A percentile compares a stretch with the other conserved stretches of the same genome.
Evolutionary conservation across 2,329 filamentous ascomycete genomes (phyloP).

Genomic region (Aspergillus sp.): DNA sequence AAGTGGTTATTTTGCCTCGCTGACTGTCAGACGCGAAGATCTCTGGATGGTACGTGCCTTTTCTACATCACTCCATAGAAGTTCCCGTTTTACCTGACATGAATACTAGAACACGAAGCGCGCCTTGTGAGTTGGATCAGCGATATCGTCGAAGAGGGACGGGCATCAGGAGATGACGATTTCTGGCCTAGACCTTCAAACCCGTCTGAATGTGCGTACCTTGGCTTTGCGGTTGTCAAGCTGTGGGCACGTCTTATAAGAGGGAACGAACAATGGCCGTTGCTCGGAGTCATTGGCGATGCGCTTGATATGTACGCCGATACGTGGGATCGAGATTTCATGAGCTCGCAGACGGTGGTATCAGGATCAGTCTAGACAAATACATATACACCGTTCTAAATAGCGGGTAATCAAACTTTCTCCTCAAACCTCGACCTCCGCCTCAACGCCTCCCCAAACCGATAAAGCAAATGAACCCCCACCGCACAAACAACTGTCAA

Average conservation of each 20-base stretch:
- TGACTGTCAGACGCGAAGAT: background rate
- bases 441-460: constrained; percentile 15
- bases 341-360: too few relatives aligned
- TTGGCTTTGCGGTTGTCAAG: constrained; percentile 23
- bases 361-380: too few relatives aligned
- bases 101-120: constrained; percentile 20
- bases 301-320: constrained; percentile 40
- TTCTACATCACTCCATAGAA: too few relatives aligned
- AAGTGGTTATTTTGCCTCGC: constrained; percentile 29
- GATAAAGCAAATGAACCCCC: constrained; percentile 26
- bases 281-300: constrained; percentile 48
- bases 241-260: constrained; percentile 30
- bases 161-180: constrained; percentile 24
- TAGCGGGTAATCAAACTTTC: too few relatives aligned
- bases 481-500: constrained; percentile 31
- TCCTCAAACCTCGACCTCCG: too few relatives aligned
- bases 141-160: constrained; percentile 29
- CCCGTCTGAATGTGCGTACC: constrained; percentile 16
- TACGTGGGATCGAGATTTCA: too few relatives aligned
- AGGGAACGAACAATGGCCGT: constrained; percentile 48
- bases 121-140: constrained; percentile 25
- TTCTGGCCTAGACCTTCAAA: background rate
- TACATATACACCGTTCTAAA: too few relatives aligned
- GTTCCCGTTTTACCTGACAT: background rate
- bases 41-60: constrained; percentile 17